Base-by-base conservation (phyloP, 1,284 basidiomycete genomes). In the Rhodotorula sp. region DNA sequence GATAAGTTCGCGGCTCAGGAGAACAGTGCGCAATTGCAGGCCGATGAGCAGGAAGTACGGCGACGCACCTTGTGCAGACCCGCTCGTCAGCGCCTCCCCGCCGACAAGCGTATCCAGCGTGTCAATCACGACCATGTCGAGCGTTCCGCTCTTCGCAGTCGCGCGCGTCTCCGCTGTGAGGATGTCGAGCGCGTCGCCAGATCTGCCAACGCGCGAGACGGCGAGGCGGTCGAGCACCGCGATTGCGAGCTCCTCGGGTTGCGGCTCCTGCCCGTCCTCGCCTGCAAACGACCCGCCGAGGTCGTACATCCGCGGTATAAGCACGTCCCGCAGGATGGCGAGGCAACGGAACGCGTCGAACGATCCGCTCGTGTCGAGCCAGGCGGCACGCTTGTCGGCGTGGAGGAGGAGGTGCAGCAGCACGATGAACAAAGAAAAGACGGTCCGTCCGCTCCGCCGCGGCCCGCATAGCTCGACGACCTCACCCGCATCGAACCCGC, bases 311-410 rank as follows among this genome's bases (percentile, higher is more conserved):
- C 63, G 63, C 19, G 70, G 70, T 17, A 72, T 55, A 41, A 72
- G 59, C 15, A 62, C 59, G 51, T 68, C 51, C 25, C 64, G 60
- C 34, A 72, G n/a, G 44, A 72, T 66, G 12, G 51, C 53, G 21
- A 73, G 61, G 34, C 67, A 69, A 17, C 68, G 51, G 19, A 39
- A 58, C 44, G 72, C 54, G 17, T 73, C 72, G 55, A 73, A 73
- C 32, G 44, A 15, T 8, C 57, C 61, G 27, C 19, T 61, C 53
- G 72, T 62, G 48, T 73, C 67, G 54, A 73, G 54, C 57, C 56
- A 70, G 9, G 68, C 68, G 9, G 46, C 68, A 13, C 66, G 41
- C 36, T 41, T 61, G 32, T 60, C 63, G 1, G 29, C 25, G 32
- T 64, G 57, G 1, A 53, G 32, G 29, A 70, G 32, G 13, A 73